These are phyloP conservation scores for Macrocystidia cucumis DNA, from an alignment of 1,284 basidiomycete genomes.

Conservation along the genomic window DNA sequence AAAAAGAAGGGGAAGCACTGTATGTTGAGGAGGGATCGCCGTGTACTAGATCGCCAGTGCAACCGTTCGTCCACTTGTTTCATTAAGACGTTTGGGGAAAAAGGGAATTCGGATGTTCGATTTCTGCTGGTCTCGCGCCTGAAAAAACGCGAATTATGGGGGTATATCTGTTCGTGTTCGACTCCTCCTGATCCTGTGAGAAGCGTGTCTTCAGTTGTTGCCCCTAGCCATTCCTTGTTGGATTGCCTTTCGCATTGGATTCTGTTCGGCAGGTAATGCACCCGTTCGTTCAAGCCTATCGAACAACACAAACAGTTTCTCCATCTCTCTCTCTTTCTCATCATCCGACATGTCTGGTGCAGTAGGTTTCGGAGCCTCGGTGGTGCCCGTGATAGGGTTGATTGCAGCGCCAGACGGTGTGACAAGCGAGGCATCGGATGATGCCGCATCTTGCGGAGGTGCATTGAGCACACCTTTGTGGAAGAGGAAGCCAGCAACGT, in stretches of 20 bases:
- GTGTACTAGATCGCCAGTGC: no score
- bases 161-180: no score
- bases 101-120: no score
- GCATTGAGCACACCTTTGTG: slow-evolving; percentile 77
- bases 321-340: slow-evolving; percentile 87
- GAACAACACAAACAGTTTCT: slow-evolving; percentile 84
- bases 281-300: slow-evolving; percentile 78
- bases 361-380: slow-evolving; percentile 22
- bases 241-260: slow-evolving; percentile 68
- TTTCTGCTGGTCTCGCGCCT: no score
- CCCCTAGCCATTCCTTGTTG: slow-evolving; percentile 38
- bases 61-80: no score
- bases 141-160: no score
- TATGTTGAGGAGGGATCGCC: no score
- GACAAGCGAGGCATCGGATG: slow-evolving; percentile 24
- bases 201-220: no score
- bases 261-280: slow-evolving; percentile 52
- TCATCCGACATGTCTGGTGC: slow-evolving; percentile 76
- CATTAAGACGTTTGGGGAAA: no score
- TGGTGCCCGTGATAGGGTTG: slow-evolving; percentile 77
- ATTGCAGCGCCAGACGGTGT: slow-evolving; percentile 44
- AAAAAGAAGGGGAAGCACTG: no score
- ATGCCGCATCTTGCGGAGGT: slow-evolving; percentile 28
- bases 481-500: slow-evolving; percentile 88
- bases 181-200: no score